Base-by-base conservation (phyloP, 164 flowering plant species). In the Taxillus chinensis region DNA sequence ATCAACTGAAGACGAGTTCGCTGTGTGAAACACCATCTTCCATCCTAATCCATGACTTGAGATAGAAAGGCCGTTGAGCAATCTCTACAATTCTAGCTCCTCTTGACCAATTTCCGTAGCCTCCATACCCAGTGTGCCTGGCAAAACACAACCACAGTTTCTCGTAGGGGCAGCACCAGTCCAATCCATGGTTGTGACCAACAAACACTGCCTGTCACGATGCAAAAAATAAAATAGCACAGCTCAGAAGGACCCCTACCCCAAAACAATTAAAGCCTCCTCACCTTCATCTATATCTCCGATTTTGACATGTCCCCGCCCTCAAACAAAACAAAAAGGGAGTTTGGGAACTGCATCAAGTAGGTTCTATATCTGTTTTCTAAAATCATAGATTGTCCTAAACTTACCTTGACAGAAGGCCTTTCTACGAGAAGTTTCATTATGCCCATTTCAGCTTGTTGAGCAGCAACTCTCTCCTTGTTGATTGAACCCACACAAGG, bases 21-120 rank as follows among this genome's bases (percentile, higher is more conserved):
- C 97, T 90, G 62, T 87, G 92, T 6, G 61, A 60, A 10, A 1
- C 15, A 38, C 86, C 87, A 74, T 89, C 80, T 64, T 92, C 98
- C 96, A 92, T 92, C 66, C 92, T 83, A 64, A 89, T 86, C 95
- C 98, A 92, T 39, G 95, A 84, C 67, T 79, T 83, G 62, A 87
- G 65, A 39, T 87, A 75, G 71, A 87, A 80, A 5, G 95, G 92
- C 16, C 75, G 46, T 62, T 79, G 58, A 8, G 70, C 75, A 37
- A 89, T 79, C 73, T 89, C 91, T 12, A 89, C 27, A 40, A 92
- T 74, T 71, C 98, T 78, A 3, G 96, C 82, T 48, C 96, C 96
- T 76, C 90, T 80, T 5, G 88, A 40, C 96, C 96, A 89, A 57
- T 76, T 62, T 42, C 95, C 98, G 62, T 89, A 92, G 42, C 98